Evolutionary conservation across 768 basidiomycete genomes (phyloP), one percentile per base, ranked within the genome.

Genomic region (Kwoniella sp.): DNA sequence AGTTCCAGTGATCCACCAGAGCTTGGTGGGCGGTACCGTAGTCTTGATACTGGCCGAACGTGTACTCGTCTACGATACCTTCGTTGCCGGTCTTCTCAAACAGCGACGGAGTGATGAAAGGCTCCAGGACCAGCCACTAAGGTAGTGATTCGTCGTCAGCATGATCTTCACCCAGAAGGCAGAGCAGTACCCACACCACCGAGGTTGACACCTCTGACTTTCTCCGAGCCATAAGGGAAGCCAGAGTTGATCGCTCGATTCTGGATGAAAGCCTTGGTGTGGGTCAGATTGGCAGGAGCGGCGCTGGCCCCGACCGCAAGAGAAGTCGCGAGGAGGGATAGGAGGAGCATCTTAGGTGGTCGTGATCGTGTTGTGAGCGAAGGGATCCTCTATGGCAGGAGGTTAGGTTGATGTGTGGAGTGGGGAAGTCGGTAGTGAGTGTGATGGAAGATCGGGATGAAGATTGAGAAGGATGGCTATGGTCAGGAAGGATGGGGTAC

Each of bases 31-130:
- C 71, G 25, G 58, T 67, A 34, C 62, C 62, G 23, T 82, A 47
- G 57, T 79, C 73, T 51, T 80, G 79, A 47, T 72, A 74, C 45
- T 70, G 68, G 48, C 71, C 65, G 65, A 81, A 79, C 0, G 79
- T 81, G 59, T 70, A 81, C 65, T 81, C 78, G 67, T 81, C 79
- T 34, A 81, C 71, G 51, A 81, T 79, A 23, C 58, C 73, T n/a
- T 66, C 66, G 68, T 81, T 79, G 26, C 71, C 69, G 34, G 74
- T 74, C 17, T 50, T 56, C 11, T 73, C 72, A 66, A 77, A 81
- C 3, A 81, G 62, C n/a, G 73, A 73, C 4, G 79, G 79, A 4
- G 73, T 79, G 70, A 80, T 79, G 64, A 71, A 80, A 1, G 77
- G 77, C 67, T 80, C 79, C 48, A 73, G 62, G 20, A 75, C 66